phyloP scores from a whole-genome alignment of 345 rosid species.

The Linum tenue region DNA sequence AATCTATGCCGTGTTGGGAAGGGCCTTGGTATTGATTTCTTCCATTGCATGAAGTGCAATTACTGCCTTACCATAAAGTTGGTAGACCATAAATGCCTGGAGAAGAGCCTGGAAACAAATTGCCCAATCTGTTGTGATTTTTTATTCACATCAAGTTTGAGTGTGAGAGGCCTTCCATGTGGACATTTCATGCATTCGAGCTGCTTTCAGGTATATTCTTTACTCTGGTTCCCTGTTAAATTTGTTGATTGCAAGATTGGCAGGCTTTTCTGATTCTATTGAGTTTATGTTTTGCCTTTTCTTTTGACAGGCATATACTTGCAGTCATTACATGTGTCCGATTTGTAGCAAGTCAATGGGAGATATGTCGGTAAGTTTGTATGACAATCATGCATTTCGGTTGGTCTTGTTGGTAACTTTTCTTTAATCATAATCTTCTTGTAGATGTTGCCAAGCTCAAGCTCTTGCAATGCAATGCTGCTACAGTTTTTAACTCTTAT shows the following conservation, averaged over 20 bases:
- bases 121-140: constrained; percentile 92
- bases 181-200: constrained; percentile 92
- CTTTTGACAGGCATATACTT: constrained; percentile 69
- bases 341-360: constrained; percentile 91
- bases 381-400: background rate
- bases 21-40: constrained; percentile 81
- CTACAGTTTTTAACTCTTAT: background rate
- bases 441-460: background rate
- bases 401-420: background rate
- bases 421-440: background rate
- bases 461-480: background rate
- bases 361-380: constrained; percentile 73
- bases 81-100: constrained; percentile 76
- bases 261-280: background rate
- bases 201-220: constrained; percentile 70
- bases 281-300: background rate
- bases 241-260: background rate
- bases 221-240: constrained; percentile 7
- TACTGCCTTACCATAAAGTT: constrained; percentile 65
- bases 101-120: constrained; percentile 77
- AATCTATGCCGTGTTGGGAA: constrained; percentile 84
- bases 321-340: constrained; percentile 88
- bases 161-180: constrained; percentile 81
- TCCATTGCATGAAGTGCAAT: constrained; percentile 96
- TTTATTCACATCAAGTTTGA: constrained; percentile 71